Evolutionary conservation across 257 asterid species (phyloP).

Genomic region (Solanum stenotomum): DNA sequence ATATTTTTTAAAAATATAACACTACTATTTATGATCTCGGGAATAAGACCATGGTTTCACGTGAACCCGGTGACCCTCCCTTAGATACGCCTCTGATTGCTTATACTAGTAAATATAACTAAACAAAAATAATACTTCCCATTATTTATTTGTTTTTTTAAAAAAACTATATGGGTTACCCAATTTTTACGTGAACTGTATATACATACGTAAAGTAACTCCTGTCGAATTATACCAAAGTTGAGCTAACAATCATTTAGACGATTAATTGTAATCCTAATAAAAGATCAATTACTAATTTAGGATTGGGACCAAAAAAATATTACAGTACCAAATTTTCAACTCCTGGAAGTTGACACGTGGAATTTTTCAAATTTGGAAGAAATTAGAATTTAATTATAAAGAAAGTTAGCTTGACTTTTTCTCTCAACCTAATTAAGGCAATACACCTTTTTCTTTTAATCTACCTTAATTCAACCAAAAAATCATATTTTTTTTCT

Average conservation of each 20-base stretch:
- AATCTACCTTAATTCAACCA: not conserved
- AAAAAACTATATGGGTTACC: too few relatives aligned
- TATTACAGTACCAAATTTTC: not conserved
- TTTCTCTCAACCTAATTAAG: not conserved
- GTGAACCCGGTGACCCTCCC: too few relatives aligned
- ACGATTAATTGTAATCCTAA: not conserved
- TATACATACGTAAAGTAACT: too few relatives aligned
- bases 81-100: not conserved
- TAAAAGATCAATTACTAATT: not conserved
- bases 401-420: not conserved
- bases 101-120: not conserved
- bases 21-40: too few relatives aligned
- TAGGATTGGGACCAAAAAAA: not conserved
- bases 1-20: too few relatives aligned
- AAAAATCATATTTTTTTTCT: not conserved
- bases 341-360: not conserved
- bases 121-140: not conserved
- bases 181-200: too few relatives aligned
- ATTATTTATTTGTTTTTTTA: fast-evolving
- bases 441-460: not conserved
- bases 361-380: not conserved
- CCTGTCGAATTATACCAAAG: not conserved
- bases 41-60: too few relatives aligned
- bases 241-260: not conserved
- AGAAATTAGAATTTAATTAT: not conserved